Evolutionary conservation across 176 grass and related monocot genomes (phyloP), one percentile per base, ranked within the genome.

Genomic region (Carex kokanica): DNA sequence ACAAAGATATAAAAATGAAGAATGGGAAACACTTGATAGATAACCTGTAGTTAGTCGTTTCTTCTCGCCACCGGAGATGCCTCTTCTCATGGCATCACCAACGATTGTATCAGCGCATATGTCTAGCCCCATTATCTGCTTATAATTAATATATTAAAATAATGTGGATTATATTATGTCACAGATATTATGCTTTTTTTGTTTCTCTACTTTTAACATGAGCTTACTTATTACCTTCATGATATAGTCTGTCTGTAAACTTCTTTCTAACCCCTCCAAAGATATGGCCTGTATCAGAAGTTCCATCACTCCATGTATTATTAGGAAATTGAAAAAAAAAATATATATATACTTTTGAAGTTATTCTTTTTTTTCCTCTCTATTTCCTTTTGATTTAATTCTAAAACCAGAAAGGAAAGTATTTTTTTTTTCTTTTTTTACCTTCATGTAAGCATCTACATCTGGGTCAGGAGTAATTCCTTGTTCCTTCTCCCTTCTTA

Each of bases 361-460:
- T 49, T 65, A 65, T 65, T 45, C 16, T 73, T 73, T 14, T 73
- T 73, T 4, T 4, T 69, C 17, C 4, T 38, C 55, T n/a, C 5
- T 58, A 16, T 18, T 47, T 73, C n/a, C 41, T 21, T 69, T 40
- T 45, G 20, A 73, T 25, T 73, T 25, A 74, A 34, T 34, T 34
- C 3, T 34, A 6, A 34, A 2, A 66, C 13, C 62, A 64, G n/a
- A 34, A 66, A 66, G 15, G 61, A 59, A 0, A 13, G 24, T 63
- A 0, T 61, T n/a, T 7, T 74, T 74, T 24, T 49, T 49, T 43
- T 43, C 0, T 43, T 13, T 51, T 18, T 49, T 73, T 75, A 92
- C 94, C 90, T 97, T 97, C 94, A 97, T 97, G n/a, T 91, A 93
- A 6, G 88, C 91, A 82, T 97, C 94, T 45, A 97, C 84, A n/a